A percentile compares a stretch with the other conserved stretches of the same genome.
These are phyloP conservation scores for Boeremia exigua DNA, from an alignment of 2,329 filamentous ascomycete species.

Conservation along the genomic window DNA sequence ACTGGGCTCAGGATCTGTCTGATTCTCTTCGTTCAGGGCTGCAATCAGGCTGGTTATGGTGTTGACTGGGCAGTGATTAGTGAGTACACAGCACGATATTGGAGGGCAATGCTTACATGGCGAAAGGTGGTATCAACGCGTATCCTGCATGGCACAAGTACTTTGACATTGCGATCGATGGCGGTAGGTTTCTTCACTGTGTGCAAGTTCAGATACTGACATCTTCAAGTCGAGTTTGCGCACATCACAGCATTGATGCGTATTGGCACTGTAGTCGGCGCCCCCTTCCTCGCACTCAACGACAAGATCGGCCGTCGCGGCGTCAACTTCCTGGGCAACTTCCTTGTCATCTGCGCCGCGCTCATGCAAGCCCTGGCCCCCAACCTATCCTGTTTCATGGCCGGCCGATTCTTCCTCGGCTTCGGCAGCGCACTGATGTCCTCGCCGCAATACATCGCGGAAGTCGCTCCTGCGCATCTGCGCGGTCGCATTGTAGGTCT, in stretches of 20 bases:
- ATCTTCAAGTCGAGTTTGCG: conserved; percentile 26
- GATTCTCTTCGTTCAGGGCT: conserved; percentile 56
- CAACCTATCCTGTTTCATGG: conserved; percentile 47
- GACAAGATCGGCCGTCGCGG: conserved; percentile 56
- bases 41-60: conserved; percentile 57
- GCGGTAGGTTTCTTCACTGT: conserved; percentile 32
- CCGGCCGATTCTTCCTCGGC: conserved; percentile 48
- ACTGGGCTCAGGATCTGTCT: conserved; percentile 51
- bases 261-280: conserved; percentile 54
- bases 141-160: conserved; percentile 53
- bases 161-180: conserved; percentile 51
- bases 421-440: conserved; percentile 49
- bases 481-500: conserved; percentile 56
- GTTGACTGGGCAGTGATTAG: conserved; percentile 59
- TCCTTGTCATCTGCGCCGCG: conserved; percentile 54
- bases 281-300: conserved; percentile 54
- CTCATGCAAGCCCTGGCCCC: conserved; percentile 45
- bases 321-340: conserved; percentile 56
- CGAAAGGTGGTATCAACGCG: conserved; percentile 50
- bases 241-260: conserved; percentile 58
- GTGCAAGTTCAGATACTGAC: conserved; percentile 18
- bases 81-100: background rate
- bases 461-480: conserved; percentile 40
- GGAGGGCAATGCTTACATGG: background rate
- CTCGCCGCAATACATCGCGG: conserved; percentile 50